Evolutionary conservation across 1,139 yeast species (phyloP).

Genomic region (Scheffersomyces quercinus): DNA sequence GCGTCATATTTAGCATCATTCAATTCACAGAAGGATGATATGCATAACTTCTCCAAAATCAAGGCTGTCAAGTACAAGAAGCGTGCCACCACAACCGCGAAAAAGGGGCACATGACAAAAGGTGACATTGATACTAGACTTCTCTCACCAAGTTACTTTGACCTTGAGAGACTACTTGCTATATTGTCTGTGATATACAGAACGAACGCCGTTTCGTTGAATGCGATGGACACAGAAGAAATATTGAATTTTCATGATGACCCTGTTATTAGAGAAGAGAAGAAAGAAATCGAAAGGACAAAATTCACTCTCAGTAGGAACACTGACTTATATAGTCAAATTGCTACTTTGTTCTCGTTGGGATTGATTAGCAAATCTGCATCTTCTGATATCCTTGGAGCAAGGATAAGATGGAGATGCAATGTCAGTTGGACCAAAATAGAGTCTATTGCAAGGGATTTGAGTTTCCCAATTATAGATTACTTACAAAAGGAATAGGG

Average conservation of each 20-base stretch:
- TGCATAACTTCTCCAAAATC: slow-evolving; percentile 59
- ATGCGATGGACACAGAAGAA: slow-evolving; percentile 23
- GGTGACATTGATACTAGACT: slow-evolving; percentile 53
- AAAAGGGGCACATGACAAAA: slow-evolving; percentile 40
- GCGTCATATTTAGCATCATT: slow-evolving; percentile 75
- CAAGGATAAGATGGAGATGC: slow-evolving; percentile 65
- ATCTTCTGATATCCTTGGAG: slow-evolving; percentile 57
- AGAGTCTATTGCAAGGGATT: slow-evolving; percentile 49
- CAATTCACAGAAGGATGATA: slow-evolving; percentile 59
- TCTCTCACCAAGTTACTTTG: slow-evolving; percentile 63
- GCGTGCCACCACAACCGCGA: slow-evolving; percentile 24
- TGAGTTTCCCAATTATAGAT: slow-evolving; percentile 55
- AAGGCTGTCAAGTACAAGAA: slow-evolving; percentile 48
- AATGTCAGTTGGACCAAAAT: slow-evolving; percentile 57
- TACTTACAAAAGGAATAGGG: slow-evolving; percentile 22
- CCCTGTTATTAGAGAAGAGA: slow-evolving; percentile 30
- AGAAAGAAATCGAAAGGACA: slow-evolving; percentile 32
- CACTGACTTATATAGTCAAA: slow-evolving; percentile 55
- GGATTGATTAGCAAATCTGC: slow-evolving; percentile 53
- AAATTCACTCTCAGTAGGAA: slow-evolving; percentile 38
- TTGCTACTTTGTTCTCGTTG: slow-evolving; percentile 59
- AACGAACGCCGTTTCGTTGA: slow-evolving; percentile 34
- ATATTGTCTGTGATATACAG: slow-evolving; percentile 60
- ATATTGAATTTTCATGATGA: slow-evolving; percentile 28
- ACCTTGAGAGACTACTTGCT: slow-evolving; percentile 67